phyloP scores from a whole-genome alignment of 176 grass and related monocot species.

The Phragmites australis region DNA sequence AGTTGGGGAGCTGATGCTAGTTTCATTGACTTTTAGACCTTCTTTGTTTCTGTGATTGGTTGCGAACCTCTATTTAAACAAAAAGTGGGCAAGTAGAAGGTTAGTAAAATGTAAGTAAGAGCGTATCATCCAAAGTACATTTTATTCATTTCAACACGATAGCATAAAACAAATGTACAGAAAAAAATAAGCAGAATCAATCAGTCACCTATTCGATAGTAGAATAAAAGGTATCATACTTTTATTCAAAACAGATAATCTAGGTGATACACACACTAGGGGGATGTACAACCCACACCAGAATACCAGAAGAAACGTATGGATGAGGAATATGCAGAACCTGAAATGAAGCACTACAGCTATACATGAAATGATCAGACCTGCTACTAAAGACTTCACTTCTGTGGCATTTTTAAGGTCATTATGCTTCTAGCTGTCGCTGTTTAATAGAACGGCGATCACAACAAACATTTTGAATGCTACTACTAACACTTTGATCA shows the following conservation, averaged over 20 bases:
- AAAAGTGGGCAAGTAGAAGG: background rate
- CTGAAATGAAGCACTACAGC: background rate
- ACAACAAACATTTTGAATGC: background rate
- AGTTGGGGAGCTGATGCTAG: background rate
- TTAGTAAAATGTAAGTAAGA: background rate
- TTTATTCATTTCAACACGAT: background rate
- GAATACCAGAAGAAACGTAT: slow-evolving; percentile 12
- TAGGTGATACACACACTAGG: background rate
- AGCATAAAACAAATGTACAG: background rate
- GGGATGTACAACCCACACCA: background rate
- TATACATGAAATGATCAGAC: background rate
- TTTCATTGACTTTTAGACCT: background rate
- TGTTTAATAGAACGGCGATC: background rate
- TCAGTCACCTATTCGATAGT: background rate
- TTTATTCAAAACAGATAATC: background rate
- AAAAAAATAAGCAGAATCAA: slow-evolving; percentile 3
- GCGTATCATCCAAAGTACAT: background rate
- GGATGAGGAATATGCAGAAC: background rate
- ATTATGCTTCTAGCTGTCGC: background rate
- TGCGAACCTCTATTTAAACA: background rate
- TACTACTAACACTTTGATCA: background rate
- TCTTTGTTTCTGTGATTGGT: background rate
- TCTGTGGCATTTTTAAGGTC: background rate
- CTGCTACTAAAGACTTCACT: background rate
- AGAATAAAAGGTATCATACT: background rate